Evolutionary conservation across 495 filamentous ascomycete genomes (phyloP), one percentile per base, ranked within the genome.

Genomic region (Alectoria sarmentosa): DNA sequence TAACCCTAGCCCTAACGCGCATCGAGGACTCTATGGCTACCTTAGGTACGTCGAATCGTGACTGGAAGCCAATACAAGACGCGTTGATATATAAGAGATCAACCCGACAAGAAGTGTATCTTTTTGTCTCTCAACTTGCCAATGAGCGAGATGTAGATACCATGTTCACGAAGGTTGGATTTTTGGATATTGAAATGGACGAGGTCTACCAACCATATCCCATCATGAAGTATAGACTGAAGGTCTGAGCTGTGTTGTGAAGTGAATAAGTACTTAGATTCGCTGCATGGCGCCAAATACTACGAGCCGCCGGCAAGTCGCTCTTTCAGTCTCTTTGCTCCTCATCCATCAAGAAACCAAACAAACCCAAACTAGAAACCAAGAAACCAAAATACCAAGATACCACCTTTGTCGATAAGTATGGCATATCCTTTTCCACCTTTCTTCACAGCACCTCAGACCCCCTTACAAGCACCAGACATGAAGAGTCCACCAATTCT

Each of bases 341-440:
- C 21, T 21, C 8, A 32, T 6, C 32, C 11, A 14, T 19, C 39
- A 38, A 32, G 21, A 34, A 26, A 17, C 26, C 13, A 46, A 36
- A n/a, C 4, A 34, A 17, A 15, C 26, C 41, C n/a, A n/a, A n/a
- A n/a, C n/a, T n/a, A n/a, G n/a, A n/a, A n/a, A n/a, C n/a, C n/a
- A n/a, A n/a, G n/a, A n/a, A n/a, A n/a, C n/a, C n/a, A n/a, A 37
- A 5, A 48, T 28, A 42, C 2, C 28, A 15, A 64, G 13, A 23
- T 34, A 58, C 13, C 54, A 6, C 10, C 23, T 57, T 14, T 37
- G n/a, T 23, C 7, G 23, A 34, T 49, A 62, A 63, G 7, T 17
- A 65, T 67, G 65, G 68, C 64, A 4, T 70, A 66, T 63, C 69
- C 69, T 7, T 68, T 70, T 61, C 66, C 66, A 30, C 52, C 49